Evolutionary conservation across 2,329 filamentous ascomycete species (phyloP).

Genomic region (Massarina eburnea): DNA sequence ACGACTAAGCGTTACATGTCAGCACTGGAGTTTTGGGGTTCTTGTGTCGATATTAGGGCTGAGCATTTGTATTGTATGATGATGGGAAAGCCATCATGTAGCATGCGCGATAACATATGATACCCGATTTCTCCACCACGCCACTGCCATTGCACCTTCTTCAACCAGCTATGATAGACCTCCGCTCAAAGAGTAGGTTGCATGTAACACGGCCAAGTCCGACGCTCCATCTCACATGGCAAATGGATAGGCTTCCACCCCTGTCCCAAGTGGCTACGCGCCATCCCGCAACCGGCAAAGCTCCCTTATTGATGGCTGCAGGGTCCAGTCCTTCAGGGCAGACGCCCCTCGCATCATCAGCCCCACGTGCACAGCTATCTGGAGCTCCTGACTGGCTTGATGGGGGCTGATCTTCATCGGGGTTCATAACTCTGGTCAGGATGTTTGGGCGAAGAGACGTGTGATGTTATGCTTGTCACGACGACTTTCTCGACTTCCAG

Average conservation of each 20-base stretch:
- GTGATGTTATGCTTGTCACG: conserved; percentile 26
- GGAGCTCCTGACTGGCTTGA: conserved; percentile 27
- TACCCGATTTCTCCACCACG: conserved; percentile 2
- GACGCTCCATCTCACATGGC: background rate
- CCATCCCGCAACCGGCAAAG: conserved; percentile 3
- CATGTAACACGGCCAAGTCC: background rate
- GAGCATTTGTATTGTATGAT: background rate
- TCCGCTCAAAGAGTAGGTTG: no score
- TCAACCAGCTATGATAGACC: background rate
- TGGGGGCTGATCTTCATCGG: conserved; percentile 31
- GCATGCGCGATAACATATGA: conserved; percentile 2
- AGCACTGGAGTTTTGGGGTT: no score
- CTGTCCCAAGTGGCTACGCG: background rate
- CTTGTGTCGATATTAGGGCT: background rate
- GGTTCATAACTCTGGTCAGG: conserved; percentile 30
- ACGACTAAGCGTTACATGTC: no score
- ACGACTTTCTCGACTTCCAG: conserved; percentile 29
- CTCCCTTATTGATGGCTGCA: background rate
- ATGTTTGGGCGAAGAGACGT: conserved; percentile 7
- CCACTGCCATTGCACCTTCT: background rate
- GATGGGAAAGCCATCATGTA: background rate
- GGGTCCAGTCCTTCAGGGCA: background rate
- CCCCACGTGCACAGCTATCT: conserved; percentile 10
- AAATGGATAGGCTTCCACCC: background rate
- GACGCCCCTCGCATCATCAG: background rate